These are phyloP conservation scores for Akanthomyces dipterigenus DNA, from an alignment of 2,329 filamentous ascomycete genomes.

Conservation along the genomic window DNA sequence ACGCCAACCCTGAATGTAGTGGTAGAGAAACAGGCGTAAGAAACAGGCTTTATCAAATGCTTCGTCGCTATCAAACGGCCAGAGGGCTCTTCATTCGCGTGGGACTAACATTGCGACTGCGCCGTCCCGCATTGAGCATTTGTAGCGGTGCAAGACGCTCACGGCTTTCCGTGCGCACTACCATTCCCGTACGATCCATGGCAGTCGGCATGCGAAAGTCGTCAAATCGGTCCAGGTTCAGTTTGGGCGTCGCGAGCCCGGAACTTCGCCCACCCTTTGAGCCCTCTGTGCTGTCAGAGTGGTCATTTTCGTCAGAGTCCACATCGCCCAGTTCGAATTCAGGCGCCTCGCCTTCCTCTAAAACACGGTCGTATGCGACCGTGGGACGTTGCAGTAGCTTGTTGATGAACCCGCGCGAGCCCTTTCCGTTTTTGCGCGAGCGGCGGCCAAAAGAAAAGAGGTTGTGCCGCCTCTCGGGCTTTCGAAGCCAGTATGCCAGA, in stretches of 20 bases:
- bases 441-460: conserved; percentile 24
- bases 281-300: conserved; percentile 54
- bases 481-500: conserved; percentile 67
- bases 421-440: conserved; percentile 37
- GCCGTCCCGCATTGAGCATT: conserved; percentile 48
- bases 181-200: conserved; percentile 64
- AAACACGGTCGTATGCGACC: conserved; percentile 69
- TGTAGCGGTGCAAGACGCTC: conserved; percentile 63
- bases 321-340: conserved; percentile 73
- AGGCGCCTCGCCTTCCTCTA: conserved; percentile 69
- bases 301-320: conserved; percentile 57
- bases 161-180: conserved; percentile 76
- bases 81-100: conserved; percentile 54
- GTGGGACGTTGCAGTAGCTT: conserved; percentile 59
- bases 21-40: too few relatives aligned
- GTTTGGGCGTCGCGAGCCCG: conserved; percentile 61
- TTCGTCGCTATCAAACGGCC: conserved; percentile 19
- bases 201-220: conserved; percentile 35
- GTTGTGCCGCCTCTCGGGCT: conserved; percentile 60
- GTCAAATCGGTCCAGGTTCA: conserved; percentile 47
- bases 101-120: conserved; percentile 51
- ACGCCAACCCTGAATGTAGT: too few relatives aligned
- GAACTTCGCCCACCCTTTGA: conserved; percentile 53
- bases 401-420: conserved; percentile 41
- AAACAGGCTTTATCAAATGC: neutral